These are phyloP conservation scores for Jacaranda copaia DNA, from an alignment of 257 asterid genomes.

Conservation along the genomic window DNA sequence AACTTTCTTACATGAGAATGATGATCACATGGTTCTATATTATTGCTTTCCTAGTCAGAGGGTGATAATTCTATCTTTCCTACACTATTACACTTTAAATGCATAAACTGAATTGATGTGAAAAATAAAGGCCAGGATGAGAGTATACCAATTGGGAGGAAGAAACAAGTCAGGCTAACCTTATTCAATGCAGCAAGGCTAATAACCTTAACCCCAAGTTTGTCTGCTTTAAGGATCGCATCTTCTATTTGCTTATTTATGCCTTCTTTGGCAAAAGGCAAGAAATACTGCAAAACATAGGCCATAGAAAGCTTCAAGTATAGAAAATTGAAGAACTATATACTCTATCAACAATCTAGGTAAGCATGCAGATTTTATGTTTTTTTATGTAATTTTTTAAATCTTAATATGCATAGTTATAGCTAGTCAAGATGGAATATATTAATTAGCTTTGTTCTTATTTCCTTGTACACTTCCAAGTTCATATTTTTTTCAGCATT, in stretches of 20 bases:
- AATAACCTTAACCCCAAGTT: conserved; percentile 85
- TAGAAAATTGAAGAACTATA: not conserved
- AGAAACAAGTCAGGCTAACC: conserved; percentile 46
- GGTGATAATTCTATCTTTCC: too few species aligned
- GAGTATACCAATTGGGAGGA: not conserved
- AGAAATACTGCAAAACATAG: conserved; percentile 80
- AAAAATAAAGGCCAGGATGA: not conserved
- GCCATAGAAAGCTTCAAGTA: conserved; percentile 33
- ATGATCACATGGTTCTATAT: conserved; percentile 13
- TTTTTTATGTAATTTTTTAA: too few species aligned
- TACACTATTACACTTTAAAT: not conserved
- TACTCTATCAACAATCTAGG: not conserved
- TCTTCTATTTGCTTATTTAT: conserved; percentile 90
- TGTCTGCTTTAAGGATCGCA: conserved; percentile 91
- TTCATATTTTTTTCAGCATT: too few species aligned
- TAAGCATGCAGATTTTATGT: not conserved
- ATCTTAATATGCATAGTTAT: too few species aligned
- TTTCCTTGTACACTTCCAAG: too few species aligned
- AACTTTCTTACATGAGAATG: conserved; percentile 4
- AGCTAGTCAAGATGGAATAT: too few species aligned
- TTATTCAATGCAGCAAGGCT: conserved; percentile 96
- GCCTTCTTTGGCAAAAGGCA: conserved; percentile 87
- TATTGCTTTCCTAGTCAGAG: not conserved
- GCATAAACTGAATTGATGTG: not conserved
- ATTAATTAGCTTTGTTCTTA: too few species aligned